Evolutionary conservation across 2,329 filamentous ascomycete genomes (phyloP), one percentile per base, ranked within the genome.

Genomic region (Aspergillus sp.): DNA sequence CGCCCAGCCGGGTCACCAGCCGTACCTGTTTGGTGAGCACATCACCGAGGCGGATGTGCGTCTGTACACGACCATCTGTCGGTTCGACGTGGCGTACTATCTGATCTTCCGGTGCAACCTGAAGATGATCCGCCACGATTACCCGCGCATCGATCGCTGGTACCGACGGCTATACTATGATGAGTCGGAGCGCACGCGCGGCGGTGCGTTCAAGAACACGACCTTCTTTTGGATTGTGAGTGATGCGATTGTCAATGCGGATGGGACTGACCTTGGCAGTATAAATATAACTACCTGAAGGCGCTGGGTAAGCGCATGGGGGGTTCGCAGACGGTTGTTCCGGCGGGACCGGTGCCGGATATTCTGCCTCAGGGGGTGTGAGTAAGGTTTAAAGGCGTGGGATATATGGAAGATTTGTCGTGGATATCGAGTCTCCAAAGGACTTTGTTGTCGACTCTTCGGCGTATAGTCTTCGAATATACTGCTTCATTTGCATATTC

Each of bases 21-120:
- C 87, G 1, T 95, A 83, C 63, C 84, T 89, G 60, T 90, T 91
- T 51, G 90, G 90, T 3, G 73, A 84, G 44, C 66, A 77, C 32
- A 73, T 95, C 56, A 94, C 90, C 1, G 90, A 95, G 74, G 88
- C 85, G 0, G 90, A 94, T 65, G 79, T 94, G 45, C 73, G 89
- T 40, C 74, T 94, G 65, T 87, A 81, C 61, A 82, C 85, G 17
- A 88, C 86, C 1, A 76, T 88, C 35, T 78, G 86, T 48, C 80
- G 85, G 1, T 88, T 88, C 57, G 86, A 89, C 58, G 74, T 80
- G 40, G 86, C 87, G 58, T 93, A 93, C 69, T 86, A 93, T 57
- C 86, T 89, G 68, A 86, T 92, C 73, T 93, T 93, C 79, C 88
- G 88, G 73, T 87, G 83, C 60, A 87, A 87, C 55, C 62, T 86